phyloP scores from a whole-genome alignment of 371 early-diverging fungal species.

The Apophysomyces sp. region DNA sequence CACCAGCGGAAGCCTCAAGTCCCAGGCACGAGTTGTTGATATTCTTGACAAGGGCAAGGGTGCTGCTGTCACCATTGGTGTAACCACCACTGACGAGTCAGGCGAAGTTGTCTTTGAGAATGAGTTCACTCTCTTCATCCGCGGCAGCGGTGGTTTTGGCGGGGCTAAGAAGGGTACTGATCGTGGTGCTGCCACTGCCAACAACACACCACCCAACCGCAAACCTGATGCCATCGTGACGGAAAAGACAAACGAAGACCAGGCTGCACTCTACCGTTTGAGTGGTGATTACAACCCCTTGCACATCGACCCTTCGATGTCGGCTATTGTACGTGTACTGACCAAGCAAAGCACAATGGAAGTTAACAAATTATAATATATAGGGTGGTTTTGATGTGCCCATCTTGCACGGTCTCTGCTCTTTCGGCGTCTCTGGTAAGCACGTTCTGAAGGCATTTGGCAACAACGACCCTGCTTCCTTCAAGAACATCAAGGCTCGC shows the following conservation, averaged over 20 bases:
- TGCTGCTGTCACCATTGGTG: conserved; percentile 77
- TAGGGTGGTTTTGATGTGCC: conserved; percentile 93
- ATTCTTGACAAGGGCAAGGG: conserved; percentile 97
- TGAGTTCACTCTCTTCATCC: conserved; percentile 78
- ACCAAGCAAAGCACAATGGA: not conserved
- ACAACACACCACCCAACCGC: conserved; percentile 72
- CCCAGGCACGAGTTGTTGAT: conserved; percentile 81
- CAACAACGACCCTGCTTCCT: conserved; percentile 63
- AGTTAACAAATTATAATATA: not conserved
- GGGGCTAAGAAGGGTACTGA: conserved; percentile 60
- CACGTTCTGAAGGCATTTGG: conserved; percentile 81
- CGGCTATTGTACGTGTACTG: conserved; percentile 51
- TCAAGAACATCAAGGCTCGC: conserved; percentile 89
- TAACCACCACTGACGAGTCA: conserved; percentile 76
- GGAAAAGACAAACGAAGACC: conserved; percentile 87
- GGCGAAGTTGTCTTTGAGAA: conserved; percentile 82
- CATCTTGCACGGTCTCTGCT: conserved; percentile 94
- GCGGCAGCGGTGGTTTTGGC: not conserved
- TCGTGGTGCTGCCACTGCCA: conserved; percentile 80
- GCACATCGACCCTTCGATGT: conserved; percentile 96
- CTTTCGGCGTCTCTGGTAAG: conserved; percentile 89
- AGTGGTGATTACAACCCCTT: conserved; percentile 88
- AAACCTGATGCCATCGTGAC: conserved; percentile 78
- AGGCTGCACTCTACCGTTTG: conserved; percentile 96
- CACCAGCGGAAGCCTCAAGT: conserved; percentile 74